phyloP scores from a whole-genome alignment of 148 eudicot genomes.

The Nepenthes gracilis region DNA sequence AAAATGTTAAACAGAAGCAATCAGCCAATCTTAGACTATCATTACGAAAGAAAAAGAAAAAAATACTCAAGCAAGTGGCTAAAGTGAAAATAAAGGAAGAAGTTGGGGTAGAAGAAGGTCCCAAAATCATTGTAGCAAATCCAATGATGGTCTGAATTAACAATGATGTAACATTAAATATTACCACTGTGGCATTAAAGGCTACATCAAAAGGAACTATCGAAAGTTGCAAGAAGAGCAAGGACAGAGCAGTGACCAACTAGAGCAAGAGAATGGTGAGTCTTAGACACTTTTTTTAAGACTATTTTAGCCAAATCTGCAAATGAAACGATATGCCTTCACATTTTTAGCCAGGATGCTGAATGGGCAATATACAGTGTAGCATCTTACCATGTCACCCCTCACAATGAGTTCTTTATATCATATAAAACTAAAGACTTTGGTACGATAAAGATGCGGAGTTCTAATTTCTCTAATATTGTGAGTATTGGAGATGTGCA shows the following conservation, averaged over 20 bases:
- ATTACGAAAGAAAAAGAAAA: not conserved
- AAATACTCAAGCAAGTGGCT: not conserved
- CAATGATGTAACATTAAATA: not conserved
- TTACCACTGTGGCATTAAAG: not conserved
- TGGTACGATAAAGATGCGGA: not conserved
- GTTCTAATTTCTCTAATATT: not conserved
- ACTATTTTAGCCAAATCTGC: not conserved
- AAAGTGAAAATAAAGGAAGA: not conserved
- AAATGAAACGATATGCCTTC: not conserved
- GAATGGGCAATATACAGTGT: not conserved
- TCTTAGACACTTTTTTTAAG: not conserved
- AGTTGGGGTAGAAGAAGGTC: not conserved
- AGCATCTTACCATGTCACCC: not conserved
- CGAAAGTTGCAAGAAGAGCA: not conserved
- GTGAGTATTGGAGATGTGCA: not conserved
- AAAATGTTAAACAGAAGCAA: not conserved
- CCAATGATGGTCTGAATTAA: not conserved
- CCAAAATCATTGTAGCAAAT: not conserved
- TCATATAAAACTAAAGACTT: too few relatives aligned
- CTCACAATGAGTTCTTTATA: too few relatives aligned
- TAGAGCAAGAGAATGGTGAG: not conserved
- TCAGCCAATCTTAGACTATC: not conserved
- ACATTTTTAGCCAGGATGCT: not conserved
- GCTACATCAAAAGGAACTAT: not conserved
- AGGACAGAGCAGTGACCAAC: not conserved